Base-by-base conservation (phyloP, 192 early-diverging fungal genomes). In the Cetraspora pellucida region DNA sequence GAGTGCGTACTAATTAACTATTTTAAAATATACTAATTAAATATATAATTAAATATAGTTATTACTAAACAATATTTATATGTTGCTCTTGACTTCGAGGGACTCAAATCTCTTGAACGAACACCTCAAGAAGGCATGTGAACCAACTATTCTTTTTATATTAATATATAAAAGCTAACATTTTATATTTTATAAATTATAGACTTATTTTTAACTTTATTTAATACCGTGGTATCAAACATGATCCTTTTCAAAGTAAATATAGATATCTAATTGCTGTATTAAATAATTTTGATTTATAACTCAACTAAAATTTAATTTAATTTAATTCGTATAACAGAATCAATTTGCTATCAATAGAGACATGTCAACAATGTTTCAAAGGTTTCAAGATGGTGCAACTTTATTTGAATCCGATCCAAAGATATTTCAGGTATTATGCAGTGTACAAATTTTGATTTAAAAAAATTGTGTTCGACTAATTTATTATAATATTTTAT, bases 281-380 rank as follows among this genome's bases (percentile, higher is more conserved):
- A 14, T 13, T 13, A 61, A 6, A 28, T 61, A n/a, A 7, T 52
- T 1, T 8, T 28, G 14, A 21, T 65, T 45, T 19, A 10, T n/a
- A 1, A 65, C 50, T 52, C 3, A 10, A 14, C 10, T 4, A 43
- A 23, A 49, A 49, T 27, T 50, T 43, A 27, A 13, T 50, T 23
- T 43, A 11, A 45, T 50, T 6, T n/a, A 21, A 25, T 11, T 72
- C 19, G 11, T 28, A 61, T 16, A 27, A 21, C 16, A 77, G 58
- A 77, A 74, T 57, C 65, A 74, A 23, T 77, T 77, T 55, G 25
- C 69, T 10, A 55, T 77, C n/a, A 72, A 60, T 25, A 17, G 77
- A 37, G 77, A 78, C 45, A 78, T 78, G 27, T 78, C 77, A 4
- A 13, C 54, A 45, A 78, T 78, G 77, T 78, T 78, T 65, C 69